Evolutionary conservation across 345 rosid species (phyloP), one percentile per base, ranked within the genome.

Genomic region (Brassica nigra): DNA sequence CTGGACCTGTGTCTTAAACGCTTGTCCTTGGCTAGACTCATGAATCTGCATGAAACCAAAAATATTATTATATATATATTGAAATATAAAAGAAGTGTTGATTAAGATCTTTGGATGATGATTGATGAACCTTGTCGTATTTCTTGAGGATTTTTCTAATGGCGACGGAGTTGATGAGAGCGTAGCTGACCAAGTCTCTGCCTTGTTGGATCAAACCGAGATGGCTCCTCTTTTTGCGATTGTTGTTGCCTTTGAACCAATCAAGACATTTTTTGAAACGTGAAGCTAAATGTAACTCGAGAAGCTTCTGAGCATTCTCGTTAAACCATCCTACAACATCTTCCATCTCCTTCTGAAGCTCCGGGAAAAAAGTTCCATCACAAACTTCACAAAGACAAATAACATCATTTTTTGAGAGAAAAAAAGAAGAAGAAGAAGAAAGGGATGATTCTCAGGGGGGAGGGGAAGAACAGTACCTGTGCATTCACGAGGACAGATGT

Each of bases 301-400:
- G 94, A 88, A 95, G 84, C 84, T 93, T 89, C 82, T 84, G 89
- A 2, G 98, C 98, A 61, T 89, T 87, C 34, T 90, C 78, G 62
- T 90, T 95, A 73, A 95, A 95, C 87, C 91, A 88, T 4, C 97
- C 94, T 1, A 93, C 91, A 6, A 95, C 87, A 54, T 86, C 87
- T 0, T 94, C 90, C 96, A 93, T 95, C 76, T 93, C 98, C 67
- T 80, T 83, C 7, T 87, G 83, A 77, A 95, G 97, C 74, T 90
- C 87, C 63, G 99, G 97, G 87, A 95, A 95, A 86, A 95, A 95
- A 67, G 89, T 91, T 34, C 90, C 98, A 77, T 93, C 98, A 64
- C 99, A 95, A 49, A 92, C 99, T 93, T 68, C 83, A 76, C 14
- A 73, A 68, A 18, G 58, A 47, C 27, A 5, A 68, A 1, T 4